Evolutionary conservation across 2,329 filamentous ascomycete genomes (phyloP), one percentile per base, ranked within the genome.

Genomic region (Dothideomycetes sp.): DNA sequence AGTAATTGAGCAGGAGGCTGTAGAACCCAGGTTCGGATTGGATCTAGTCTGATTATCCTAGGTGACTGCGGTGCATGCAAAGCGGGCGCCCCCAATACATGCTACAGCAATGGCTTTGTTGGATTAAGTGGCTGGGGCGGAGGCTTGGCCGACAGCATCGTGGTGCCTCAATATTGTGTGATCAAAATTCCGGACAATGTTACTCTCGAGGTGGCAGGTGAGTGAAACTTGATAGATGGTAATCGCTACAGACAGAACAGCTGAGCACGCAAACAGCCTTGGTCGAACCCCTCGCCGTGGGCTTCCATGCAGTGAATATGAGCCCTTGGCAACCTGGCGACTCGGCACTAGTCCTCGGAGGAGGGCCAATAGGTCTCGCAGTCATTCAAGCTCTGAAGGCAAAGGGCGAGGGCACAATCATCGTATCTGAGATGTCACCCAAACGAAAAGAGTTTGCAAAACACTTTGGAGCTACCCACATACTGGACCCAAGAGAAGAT

Each of bases 251-350:
- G n/a, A n/a, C 17, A 18, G 8, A 12, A 11, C 15, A 31, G n/a
- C n/a, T n/a, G n/a, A 10, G 14, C 16, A 24, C 8, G 15, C 3
- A 8, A 27, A 37, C 31, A 58, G 71, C 71, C 0, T 58, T 75
- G 19, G 61, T 73, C 33, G 71, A 74, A 48, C 71, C 71, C 2
- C 56, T 75, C 0, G 62, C 70, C 3, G 71, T 75, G 1, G 71
- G 67, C 14, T 75, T 69, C 69, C 71, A 75, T 47, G 70, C 70
- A 2, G 67, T 74, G 24, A 65, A 67, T 34, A 61, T 67, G 38
- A 69, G 66, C 29, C 63, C 65, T 0, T 70, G 66, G 55, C 65
- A 68, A 45, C 50, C 56, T 4, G 64, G 62, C 14, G 61, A 70
- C 40, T 53, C 61, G 0, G 68, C 61, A 1, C 53, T 75, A 15